Percentiles rank a stretch among this genome's conserved stretches.
Evolutionary conservation across 108 stramenopile species (phyloP).

Genomic region (Licmophora abbreviata): DNA sequence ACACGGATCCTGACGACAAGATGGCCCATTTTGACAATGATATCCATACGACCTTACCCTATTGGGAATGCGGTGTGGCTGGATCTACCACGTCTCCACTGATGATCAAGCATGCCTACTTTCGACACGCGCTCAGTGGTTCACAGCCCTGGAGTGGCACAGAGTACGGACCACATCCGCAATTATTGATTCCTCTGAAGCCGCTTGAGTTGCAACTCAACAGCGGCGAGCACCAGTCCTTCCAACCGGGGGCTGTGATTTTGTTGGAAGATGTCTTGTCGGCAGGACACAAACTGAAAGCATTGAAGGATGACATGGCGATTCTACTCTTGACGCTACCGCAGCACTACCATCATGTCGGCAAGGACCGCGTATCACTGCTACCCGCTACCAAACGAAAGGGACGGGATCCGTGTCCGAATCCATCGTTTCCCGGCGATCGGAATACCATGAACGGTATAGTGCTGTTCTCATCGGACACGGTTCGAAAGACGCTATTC

Average conservation of each 20-base stretch:
- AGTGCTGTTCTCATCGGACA: neutral
- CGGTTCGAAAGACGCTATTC: constrained; percentile 8
- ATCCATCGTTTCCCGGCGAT: neutral
- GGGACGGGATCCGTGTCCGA: constrained; percentile 18
- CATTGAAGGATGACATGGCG: constrained; percentile 14
- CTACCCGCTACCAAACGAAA: constrained; percentile 9
- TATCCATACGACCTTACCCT: constrained; percentile 26
- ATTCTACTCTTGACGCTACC: constrained; percentile 34
- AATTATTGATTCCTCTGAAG: constrained; percentile 25
- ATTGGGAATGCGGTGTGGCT: constrained; percentile 38
- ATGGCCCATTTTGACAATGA: constrained; percentile 38
- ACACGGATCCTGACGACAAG: constrained; percentile 43
- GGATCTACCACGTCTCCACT: constrained; percentile 28
- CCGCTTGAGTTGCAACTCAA: constrained; percentile 30
- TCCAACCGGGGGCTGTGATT: constrained; percentile 34
- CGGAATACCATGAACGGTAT: neutral
- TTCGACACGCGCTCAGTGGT: constrained; percentile 34
- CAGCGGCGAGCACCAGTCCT: constrained; percentile 21
- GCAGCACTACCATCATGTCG: constrained; percentile 35
- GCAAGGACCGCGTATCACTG: constrained; percentile 27
- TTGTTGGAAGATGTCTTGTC: constrained; percentile 40
- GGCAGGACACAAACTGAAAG: constrained; percentile 34
- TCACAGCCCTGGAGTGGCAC: constrained; percentile 8
- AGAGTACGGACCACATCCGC: constrained; percentile 27
- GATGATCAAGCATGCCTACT: constrained; percentile 23